phyloP scores from a whole-genome alignment of 768 basidiomycete genomes.

The Mycena olivaceomarginata region DNA sequence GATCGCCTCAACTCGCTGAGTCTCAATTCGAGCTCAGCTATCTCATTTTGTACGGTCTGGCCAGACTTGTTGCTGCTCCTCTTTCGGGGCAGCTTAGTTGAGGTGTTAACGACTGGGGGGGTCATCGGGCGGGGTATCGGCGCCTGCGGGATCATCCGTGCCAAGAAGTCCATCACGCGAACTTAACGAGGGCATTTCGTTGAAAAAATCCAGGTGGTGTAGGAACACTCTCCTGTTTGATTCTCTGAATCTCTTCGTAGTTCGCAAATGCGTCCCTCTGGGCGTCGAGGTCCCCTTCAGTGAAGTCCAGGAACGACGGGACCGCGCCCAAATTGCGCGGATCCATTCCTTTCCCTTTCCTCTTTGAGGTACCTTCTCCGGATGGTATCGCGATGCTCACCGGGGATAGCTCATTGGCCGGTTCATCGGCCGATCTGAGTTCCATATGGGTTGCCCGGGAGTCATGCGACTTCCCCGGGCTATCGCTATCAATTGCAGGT shows the following conservation, averaged over 20 bases:
- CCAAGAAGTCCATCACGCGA: no score
- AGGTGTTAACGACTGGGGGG: not conserved
- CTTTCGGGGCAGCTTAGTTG: not conserved
- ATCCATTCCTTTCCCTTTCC: constrained; percentile 7
- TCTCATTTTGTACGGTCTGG: constrained; percentile 18
- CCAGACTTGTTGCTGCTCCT: constrained; percentile 28
- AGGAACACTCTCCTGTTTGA: constrained; percentile 10
- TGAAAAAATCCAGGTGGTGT: no score
- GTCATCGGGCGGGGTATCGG: no score
- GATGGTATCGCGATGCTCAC: not conserved
- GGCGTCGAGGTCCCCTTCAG: not conserved
- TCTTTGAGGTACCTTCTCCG: constrained; percentile 8
- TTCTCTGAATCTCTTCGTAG: constrained; percentile 2
- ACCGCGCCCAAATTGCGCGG: constrained; percentile 6
- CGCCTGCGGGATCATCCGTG: no score
- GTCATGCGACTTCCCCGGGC: no score
- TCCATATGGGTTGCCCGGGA: no score
- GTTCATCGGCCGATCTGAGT: not conserved
- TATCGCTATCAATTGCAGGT: no score
- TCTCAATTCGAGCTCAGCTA: constrained; percentile 1
- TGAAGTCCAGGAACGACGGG: not conserved
- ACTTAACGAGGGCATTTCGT: no score
- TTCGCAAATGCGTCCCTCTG: not conserved
- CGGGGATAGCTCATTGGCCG: not conserved
- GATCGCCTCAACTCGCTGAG: constrained; percentile 9